Evolutionary conservation across 306 rosid species (phyloP).

Genomic region (Sechiopsis laciniata): DNA sequence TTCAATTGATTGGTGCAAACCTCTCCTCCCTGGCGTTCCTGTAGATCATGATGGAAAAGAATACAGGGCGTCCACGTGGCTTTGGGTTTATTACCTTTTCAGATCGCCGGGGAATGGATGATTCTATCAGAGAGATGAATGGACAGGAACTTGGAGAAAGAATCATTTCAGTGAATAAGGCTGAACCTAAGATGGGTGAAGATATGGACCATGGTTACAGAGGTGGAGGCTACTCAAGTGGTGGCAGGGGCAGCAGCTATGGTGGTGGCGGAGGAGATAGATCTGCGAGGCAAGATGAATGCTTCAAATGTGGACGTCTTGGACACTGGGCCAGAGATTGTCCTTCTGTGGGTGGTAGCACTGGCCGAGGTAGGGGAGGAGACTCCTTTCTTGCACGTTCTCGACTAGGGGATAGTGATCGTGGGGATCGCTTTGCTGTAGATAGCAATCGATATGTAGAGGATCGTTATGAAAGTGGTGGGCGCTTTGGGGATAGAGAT

Average conservation of each 20-base stretch:
- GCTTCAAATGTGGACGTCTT: slow-evolving; percentile 40
- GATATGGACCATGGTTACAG: slow-evolving; percentile 50
- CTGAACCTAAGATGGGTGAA: slow-evolving; percentile 84
- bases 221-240: slow-evolving; percentile 17
- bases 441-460: slow-evolving; percentile 26
- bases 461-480: slow-evolving; percentile 30
- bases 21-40: slow-evolving; percentile 27
- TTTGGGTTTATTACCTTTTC: slow-evolving; percentile 91
- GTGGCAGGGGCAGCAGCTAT: slow-evolving; percentile 20
- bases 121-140: slow-evolving; percentile 92
- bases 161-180: slow-evolving; percentile 82
- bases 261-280: slow-evolving; percentile 24
- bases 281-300: slow-evolving; percentile 29
- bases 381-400: slow-evolving; percentile 24
- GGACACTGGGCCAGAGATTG: slow-evolving; percentile 44
- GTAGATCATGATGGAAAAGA: slow-evolving; percentile 95
- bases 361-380: slow-evolving; percentile 26
- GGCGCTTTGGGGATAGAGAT: slow-evolving; percentile 28
- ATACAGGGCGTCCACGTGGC: slow-evolving; percentile 73
- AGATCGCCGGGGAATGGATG: slow-evolving; percentile 95
- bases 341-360: slow-evolving; percentile 22
- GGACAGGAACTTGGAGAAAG: slow-evolving; percentile 84
- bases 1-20: slow-evolving; percentile 14
- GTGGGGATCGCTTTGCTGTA: slow-evolving; percentile 30
- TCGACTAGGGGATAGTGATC: slow-evolving; percentile 25